Evolutionary conservation across 176 grass and related monocot genomes (phyloP).

Genomic region (Metroxylon sagu): DNA sequence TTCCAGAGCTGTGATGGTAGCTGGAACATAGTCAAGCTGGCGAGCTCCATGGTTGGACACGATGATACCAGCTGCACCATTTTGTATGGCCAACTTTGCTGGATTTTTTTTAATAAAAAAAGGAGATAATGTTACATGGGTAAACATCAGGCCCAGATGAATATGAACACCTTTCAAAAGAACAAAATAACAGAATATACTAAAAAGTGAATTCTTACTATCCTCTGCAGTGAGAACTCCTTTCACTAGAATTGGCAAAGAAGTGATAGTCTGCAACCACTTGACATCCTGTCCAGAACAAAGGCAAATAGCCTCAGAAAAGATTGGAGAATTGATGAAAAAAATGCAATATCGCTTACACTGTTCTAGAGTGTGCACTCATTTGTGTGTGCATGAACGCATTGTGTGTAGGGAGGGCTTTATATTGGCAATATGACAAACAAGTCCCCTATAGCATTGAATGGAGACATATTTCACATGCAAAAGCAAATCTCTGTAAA

Average conservation of each 20-base stretch:
- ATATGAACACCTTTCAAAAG: no score
- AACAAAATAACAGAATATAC: neutral
- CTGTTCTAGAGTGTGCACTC: no score
- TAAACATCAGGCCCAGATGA: no score
- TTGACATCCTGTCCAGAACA: constrained; percentile 56
- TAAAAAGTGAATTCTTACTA: constrained; percentile 25
- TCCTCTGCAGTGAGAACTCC: constrained; percentile 91
- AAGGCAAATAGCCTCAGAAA: neutral
- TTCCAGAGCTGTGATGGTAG: constrained; percentile 33
- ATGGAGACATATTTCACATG: no score
- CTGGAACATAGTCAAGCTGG: constrained; percentile 86
- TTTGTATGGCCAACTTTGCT: constrained; percentile 73
- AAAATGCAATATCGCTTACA: no score
- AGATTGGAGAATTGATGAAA: no score
- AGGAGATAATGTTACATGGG: neutral
- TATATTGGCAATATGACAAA: no score
- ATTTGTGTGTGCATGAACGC: no score
- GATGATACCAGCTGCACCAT: constrained; percentile 78
- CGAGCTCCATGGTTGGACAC: constrained; percentile 89
- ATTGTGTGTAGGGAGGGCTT: no score
- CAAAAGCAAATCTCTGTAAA: no score
- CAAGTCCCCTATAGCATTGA: no score
- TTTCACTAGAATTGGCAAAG: constrained; percentile 92
- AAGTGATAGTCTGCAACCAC: constrained; percentile 92
- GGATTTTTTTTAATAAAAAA: neutral